phyloP scores from a whole-genome alignment of 495 filamentous ascomycete species.

The Aspergillus affinis region DNA sequence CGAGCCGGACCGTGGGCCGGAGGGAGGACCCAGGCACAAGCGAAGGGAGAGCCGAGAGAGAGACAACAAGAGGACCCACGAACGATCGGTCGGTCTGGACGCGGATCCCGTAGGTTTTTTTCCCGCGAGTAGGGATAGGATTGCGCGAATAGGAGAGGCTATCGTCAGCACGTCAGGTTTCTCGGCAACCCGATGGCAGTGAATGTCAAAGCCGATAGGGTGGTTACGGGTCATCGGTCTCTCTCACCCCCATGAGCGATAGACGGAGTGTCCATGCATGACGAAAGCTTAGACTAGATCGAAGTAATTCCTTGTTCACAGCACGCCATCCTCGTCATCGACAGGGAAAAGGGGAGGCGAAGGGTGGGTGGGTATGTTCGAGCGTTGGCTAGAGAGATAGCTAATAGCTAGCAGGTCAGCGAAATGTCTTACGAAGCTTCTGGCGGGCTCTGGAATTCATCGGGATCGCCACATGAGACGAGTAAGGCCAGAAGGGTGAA shows the following conservation, averaged over 20 bases:
- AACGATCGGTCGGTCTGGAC: constrained; percentile 11
- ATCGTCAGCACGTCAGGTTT: background rate
- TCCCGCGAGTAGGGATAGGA: background rate
- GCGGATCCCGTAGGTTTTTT: background rate
- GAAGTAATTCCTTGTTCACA: constrained; percentile 3
- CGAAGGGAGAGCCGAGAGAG: no score
- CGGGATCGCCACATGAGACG: constrained; percentile 7
- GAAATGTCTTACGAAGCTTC: constrained; percentile 8
- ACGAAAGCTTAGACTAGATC: constrained; percentile 3
- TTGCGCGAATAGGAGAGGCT: constrained; percentile 4
- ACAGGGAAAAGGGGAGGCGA: constrained; percentile 4
- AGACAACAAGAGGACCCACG: constrained; percentile 1
- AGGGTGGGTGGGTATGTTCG: background rate
- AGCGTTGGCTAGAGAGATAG: background rate
- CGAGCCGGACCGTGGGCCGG: constrained; percentile 16
- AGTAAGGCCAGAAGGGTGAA: background rate
- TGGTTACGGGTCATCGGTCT: background rate
- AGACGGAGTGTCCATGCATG: background rate
- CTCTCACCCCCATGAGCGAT: background rate
- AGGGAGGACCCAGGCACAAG: background rate
- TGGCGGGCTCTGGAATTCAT: background rate
- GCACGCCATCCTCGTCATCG: constrained; percentile 9
- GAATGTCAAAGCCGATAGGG: constrained; percentile 1
- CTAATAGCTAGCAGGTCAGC: background rate
- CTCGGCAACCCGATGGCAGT: constrained; percentile 12